phyloP scores from a whole-genome alignment of 2,329 filamentous ascomycete genomes.

The Alternaria triticimaculans region DNA sequence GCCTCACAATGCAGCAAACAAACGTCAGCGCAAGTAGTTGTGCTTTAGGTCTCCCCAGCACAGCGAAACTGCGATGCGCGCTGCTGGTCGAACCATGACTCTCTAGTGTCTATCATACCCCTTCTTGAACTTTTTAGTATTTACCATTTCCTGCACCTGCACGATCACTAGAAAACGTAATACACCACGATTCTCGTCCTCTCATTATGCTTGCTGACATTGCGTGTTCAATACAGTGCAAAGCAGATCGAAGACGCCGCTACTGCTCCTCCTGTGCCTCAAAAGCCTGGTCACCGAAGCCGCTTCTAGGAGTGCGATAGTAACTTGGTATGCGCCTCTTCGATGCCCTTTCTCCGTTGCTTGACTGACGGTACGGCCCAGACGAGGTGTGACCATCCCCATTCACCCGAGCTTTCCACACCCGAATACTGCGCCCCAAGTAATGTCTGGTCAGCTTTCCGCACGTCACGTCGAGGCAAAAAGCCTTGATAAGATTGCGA shows the following conservation, averaged over 20 bases:
- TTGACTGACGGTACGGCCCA: conserved; percentile 5
- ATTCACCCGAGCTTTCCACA: neutral
- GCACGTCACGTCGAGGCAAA: neutral
- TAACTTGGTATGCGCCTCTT: conserved; percentile 7
- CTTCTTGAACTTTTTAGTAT: conserved; percentile 18
- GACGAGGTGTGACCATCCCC: conserved; percentile 13
- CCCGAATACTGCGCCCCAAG: neutral
- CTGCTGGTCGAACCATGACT: conserved; percentile 2
- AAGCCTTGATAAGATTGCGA: neutral
- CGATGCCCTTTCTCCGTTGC: neutral
- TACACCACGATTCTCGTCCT: conserved; percentile 30
- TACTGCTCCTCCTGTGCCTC: conserved; percentile 3
- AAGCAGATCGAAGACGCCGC: conserved; percentile 15
- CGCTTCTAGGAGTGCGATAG: conserved; percentile 19
- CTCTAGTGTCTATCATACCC: conserved; percentile 8
- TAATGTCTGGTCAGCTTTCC: conserved; percentile 10
- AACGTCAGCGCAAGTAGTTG: conserved; percentile 37
- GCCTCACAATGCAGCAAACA: conserved; percentile 44
- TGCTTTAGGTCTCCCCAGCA: conserved; percentile 13
- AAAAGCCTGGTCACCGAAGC: conserved; percentile 20
- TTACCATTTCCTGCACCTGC: conserved; percentile 28
- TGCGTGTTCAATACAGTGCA: conserved; percentile 13
- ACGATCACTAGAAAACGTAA: conserved; percentile 37
- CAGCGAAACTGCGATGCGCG: conserved; percentile 4
- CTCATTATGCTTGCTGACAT: conserved; percentile 15